Percentiles rank a stretch among this genome's conserved stretches.
These are phyloP conservation scores for Hysterium pulicare DNA, from an alignment of 2,329 filamentous ascomycete species.

Conservation along the genomic window DNA sequence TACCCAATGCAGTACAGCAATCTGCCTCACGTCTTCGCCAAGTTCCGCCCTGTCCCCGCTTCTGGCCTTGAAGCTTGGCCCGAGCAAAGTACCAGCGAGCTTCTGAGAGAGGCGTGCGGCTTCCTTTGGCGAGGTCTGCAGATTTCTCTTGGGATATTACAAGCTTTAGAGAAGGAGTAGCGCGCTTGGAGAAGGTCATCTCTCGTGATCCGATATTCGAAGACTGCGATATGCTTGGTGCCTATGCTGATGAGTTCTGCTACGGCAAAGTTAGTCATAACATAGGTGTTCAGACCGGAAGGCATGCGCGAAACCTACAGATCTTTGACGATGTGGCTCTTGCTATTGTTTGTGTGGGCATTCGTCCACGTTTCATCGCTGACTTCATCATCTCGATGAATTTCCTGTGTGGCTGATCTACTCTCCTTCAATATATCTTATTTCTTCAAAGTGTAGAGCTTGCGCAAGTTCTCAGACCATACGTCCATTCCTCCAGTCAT, in stretches of 20 bases:
- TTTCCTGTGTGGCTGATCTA: no score
- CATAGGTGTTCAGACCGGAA: background rate
- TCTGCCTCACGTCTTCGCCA: no score
- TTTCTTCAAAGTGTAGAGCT: no score
- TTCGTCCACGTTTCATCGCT: conserved; percentile 29
- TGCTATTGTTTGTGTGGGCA: background rate
- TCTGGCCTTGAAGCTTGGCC: no score
- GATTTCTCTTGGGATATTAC: conserved; percentile 9
- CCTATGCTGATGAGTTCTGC: conserved; percentile 9
- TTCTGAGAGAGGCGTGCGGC: conserved; percentile 16
- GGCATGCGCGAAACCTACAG: background rate
- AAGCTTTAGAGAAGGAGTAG: conserved; percentile 13
- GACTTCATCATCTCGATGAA: conserved; percentile 19
- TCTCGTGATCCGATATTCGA: conserved; percentile 1
- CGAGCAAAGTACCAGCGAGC: conserved; percentile 11
- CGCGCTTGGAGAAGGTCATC: conserved; percentile 6
- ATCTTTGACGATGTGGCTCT: conserved; percentile 10
- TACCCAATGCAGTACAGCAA: no score
- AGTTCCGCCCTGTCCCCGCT: no score
- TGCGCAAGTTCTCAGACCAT: no score
- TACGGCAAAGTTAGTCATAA: background rate
- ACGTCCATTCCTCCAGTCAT: no score
- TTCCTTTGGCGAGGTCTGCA: conserved; percentile 11
- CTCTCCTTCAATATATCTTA: no score
- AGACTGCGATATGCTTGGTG: conserved; percentile 7